phyloP scores from a whole-genome alignment of 768 basidiomycete species.

The Mycena rebaudengoi region DNA sequence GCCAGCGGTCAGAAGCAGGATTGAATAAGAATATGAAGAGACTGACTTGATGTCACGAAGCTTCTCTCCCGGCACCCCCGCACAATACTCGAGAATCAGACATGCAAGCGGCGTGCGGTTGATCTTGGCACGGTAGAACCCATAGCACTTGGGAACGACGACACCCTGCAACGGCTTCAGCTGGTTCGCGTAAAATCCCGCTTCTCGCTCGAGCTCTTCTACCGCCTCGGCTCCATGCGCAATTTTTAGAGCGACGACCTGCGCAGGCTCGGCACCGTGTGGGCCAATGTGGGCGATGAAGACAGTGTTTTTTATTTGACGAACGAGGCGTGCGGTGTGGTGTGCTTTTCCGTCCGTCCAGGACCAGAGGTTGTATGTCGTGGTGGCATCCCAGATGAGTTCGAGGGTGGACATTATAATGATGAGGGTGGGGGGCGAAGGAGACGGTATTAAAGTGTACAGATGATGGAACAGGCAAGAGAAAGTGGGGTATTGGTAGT shows the following conservation, averaged over 20 bases:
- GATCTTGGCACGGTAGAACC: conserved; percentile 42
- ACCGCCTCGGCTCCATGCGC: conserved; percentile 36
- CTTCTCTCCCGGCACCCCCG: conserved; percentile 20
- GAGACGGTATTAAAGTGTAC: no score
- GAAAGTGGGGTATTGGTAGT: no score
- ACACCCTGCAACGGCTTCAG: conserved; percentile 46
- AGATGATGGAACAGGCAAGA: no score
- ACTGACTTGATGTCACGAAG: conserved; percentile 32
- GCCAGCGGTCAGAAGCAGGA: no score
- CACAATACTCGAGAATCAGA: conserved; percentile 50
- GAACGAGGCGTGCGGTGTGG: conserved; percentile 32
- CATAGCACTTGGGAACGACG: conserved; percentile 48
- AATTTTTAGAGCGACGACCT: conserved; percentile 44
- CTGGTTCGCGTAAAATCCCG: conserved; percentile 41
- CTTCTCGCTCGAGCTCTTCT: conserved; percentile 40
- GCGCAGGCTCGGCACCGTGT: conserved; percentile 21
- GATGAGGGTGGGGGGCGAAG: background rate
- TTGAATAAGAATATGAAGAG: background rate
- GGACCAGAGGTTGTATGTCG: conserved; percentile 37
- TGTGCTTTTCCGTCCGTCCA: conserved; percentile 31
- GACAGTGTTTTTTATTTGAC: conserved; percentile 28
- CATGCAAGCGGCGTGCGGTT: conserved; percentile 38
- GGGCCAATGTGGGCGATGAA: conserved; percentile 33
- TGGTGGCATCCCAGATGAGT: conserved; percentile 31
- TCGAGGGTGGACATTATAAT: conserved; percentile 39